phyloP scores from a whole-genome alignment of 768 basidiomycete species.

The Clitopilus hobsonii region DNA sequence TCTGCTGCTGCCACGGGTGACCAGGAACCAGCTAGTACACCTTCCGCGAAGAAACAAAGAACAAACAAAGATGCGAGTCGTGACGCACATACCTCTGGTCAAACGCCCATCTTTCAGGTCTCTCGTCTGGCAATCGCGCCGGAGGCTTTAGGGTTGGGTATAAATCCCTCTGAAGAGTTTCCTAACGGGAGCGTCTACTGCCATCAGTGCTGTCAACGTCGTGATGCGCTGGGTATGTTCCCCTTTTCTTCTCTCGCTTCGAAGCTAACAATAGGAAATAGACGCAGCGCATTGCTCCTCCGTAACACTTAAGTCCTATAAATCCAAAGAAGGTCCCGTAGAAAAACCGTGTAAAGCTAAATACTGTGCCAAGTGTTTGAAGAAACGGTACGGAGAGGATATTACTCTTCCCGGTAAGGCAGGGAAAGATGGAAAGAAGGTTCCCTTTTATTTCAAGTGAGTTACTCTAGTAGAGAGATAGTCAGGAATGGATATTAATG shows the following conservation, averaged over 20 bases:
- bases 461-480: no score
- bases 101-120: conserved; percentile 9
- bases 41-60: no score
- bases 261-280: background rate
- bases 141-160: no score
- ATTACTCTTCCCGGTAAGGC: conserved; percentile 19
- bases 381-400: conserved; percentile 61
- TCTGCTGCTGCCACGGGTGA: no score
- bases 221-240: conserved; percentile 40
- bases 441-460: no score
- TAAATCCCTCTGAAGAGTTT: conserved; percentile 25
- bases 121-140: conserved; percentile 8
- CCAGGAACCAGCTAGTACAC: no score
- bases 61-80: no score
- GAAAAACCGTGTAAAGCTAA: conserved; percentile 48
- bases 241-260: background rate
- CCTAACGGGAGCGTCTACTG: conserved; percentile 51
- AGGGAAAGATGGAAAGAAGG: no score
- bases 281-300: conserved; percentile 28
- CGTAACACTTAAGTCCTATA: background rate
- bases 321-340: conserved; percentile 10
- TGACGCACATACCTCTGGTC: conserved; percentile 12
- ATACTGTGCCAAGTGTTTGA: conserved; percentile 64
- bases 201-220: conserved; percentile 69
- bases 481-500: background rate